Evolutionary conservation across 768 basidiomycete genomes (phyloP).

Genomic region (Mycena alexandri): DNA sequence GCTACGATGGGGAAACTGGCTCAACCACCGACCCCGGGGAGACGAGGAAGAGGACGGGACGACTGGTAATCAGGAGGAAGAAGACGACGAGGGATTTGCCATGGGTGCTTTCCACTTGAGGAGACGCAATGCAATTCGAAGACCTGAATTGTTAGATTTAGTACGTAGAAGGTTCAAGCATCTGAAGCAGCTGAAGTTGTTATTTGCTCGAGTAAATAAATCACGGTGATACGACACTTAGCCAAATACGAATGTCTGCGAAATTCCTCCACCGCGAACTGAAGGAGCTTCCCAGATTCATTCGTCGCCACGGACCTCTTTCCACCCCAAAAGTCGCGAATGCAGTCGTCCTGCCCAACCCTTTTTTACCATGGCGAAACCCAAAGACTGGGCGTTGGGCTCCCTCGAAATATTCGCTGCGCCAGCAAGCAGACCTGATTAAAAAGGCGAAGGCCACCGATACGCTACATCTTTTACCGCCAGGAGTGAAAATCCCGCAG

Average conservation of each 20-base stretch:
- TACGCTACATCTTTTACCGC: constrained; percentile 72
- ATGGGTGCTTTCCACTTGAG: no score
- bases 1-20: no score
- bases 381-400: constrained; percentile 74
- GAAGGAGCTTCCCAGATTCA: constrained; percentile 51
- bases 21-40: no score
- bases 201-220: constrained; percentile 5
- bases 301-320: constrained; percentile 53
- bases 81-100: no score
- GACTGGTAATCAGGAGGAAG: no score
- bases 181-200: no score
- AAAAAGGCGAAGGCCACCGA: constrained; percentile 73
- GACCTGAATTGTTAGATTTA: no score
- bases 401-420: constrained; percentile 77
- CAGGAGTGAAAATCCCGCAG: constrained; percentile 69
- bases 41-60: no score
- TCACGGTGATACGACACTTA: background rate
- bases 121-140: no score
- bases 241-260: constrained; percentile 45
- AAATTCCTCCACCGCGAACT: constrained; percentile 63
- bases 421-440: constrained; percentile 83
- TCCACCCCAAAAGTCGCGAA: constrained; percentile 40
- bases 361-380: constrained; percentile 77
- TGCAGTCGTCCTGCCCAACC: constrained; percentile 64
- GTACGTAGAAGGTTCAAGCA: no score